Evolutionary conservation across 371 early-diverging fungal genomes (phyloP).

Genomic region (Mucor piriformis): DNA sequence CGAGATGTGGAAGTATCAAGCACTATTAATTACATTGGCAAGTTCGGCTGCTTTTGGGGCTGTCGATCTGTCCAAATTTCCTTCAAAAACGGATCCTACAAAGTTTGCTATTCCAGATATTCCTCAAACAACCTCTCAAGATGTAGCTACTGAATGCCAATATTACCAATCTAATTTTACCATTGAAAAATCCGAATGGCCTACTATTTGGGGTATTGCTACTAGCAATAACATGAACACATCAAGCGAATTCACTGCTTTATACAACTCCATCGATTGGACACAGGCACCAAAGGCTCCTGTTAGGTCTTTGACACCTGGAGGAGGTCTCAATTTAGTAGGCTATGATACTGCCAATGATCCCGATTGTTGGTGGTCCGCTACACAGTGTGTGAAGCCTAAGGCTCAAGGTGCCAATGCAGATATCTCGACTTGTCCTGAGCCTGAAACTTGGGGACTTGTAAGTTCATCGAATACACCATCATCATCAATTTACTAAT

Average conservation of each 20-base stretch:
- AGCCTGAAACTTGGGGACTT: conserved; percentile 49
- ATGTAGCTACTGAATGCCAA: conserved; percentile 24
- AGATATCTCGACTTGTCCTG: conserved; percentile 43
- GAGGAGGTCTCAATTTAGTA: conserved; percentile 23
- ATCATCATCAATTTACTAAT: conserved; percentile 6
- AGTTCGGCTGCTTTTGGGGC: conserved; percentile 16
- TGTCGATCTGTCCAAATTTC: conserved; percentile 22
- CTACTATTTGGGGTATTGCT: conserved; percentile 30
- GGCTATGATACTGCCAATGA: conserved; percentile 41
- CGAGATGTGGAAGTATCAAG: conserved; percentile 20
- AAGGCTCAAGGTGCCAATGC: conserved; percentile 36
- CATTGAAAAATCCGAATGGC: conserved; percentile 26
- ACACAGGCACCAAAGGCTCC: conserved; percentile 39
- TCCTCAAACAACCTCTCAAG: conserved; percentile 29
- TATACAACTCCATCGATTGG: conserved; percentile 45
- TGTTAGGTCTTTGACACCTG: conserved; percentile 18
- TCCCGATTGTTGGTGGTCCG: conserved; percentile 57
- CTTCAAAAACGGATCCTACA: conserved; percentile 27
- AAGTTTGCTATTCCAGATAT: conserved; percentile 22
- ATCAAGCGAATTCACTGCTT: conserved; percentile 19
- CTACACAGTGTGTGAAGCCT: conserved; percentile 42
- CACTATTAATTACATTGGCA: conserved; percentile 13
- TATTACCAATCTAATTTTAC: conserved; percentile 24
- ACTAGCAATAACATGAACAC: conserved; percentile 29
- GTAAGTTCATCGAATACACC: conserved; percentile 22